Evolutionary conservation across 108 stramenopile species (phyloP), one percentile per base, ranked within the genome.

Genomic region (Skeletonema costatum): DNA sequence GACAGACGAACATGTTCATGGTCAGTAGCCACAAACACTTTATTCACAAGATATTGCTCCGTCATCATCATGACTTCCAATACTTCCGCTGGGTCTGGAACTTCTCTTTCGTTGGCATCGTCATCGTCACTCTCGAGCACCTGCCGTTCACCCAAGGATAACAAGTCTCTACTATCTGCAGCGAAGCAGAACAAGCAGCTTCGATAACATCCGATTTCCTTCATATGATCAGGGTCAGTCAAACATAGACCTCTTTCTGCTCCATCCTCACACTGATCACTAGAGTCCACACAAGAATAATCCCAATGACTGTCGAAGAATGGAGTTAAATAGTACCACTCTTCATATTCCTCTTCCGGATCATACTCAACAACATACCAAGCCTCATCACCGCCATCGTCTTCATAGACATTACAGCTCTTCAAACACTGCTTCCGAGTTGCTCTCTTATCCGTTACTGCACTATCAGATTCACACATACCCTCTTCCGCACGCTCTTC

Each of bases 41-140:
- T 56, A 39, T 78, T 65, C 10, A 35, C 68, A 61, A 90, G 77
- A 67, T 87, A 89, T 41, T 76, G 69, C 39, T 83, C 75, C 17
- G 85, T 77, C 63, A 65, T 71, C 11, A 46, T 64, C 17, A 83
- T 67, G 13, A 68, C 25, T 14, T 73, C 67, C 39, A 32, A n/a
- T 13, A 82, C 65, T 17, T 73, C 81, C 21, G 5, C 5, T 12
- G 6, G 51, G n/a, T 75, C 53, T 35, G 81, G 76, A 31, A 31
- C 29, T 21, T 77, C 46, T 33, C 76, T 72, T 14, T 71, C 62
- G 17, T 74, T 56, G 42, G 48, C 66, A 48, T 68, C 73, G 13
- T 69, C 73, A 16, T 32, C 51, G 25, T 69, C 68, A 14, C 33
- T 58, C 32, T 60, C 35, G 16, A 73, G 63, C 29, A 71, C 29